phyloP scores from a whole-genome alignment of 2,329 filamentous ascomycete genomes.

The Zymoseptoria crescenta region DNA sequence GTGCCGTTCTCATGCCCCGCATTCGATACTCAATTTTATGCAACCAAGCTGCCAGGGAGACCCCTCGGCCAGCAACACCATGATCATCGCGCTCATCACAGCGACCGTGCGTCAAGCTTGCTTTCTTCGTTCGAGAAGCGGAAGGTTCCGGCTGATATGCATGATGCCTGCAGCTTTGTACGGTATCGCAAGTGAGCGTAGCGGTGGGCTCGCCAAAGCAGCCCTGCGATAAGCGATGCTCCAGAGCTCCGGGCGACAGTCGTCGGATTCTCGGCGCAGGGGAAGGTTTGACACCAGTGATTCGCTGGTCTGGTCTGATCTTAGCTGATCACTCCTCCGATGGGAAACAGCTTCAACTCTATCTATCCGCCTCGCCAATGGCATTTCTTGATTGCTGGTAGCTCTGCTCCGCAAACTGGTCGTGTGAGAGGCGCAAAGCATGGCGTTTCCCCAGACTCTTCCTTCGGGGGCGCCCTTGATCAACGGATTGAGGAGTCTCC shows the following conservation, averaged over 20 bases:
- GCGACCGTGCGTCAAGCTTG: not conserved
- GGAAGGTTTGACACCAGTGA: slow-evolving; percentile 10
- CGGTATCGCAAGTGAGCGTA: too few relatives aligned
- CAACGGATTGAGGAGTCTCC: not conserved
- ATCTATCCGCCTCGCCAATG: slow-evolving; percentile 11
- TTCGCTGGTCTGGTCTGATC: slow-evolving; percentile 5
- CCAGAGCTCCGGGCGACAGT: not conserved
- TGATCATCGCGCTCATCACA: not conserved
- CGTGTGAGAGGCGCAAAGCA: slow-evolving; percentile 15
- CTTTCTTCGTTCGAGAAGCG: not conserved
- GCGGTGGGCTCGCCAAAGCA: not conserved
- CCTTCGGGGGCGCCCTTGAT: slow-evolving; percentile 2
- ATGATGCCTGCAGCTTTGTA: not conserved
- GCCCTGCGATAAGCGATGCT: not conserved
- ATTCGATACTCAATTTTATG: too few relatives aligned
- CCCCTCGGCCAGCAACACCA: not conserved
- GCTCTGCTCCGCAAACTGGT: slow-evolving; percentile 21
- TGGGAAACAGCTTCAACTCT: slow-evolving; percentile 10
- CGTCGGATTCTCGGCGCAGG: slow-evolving; percentile 8
- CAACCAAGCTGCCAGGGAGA: too few relatives aligned
- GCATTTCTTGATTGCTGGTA: slow-evolving; percentile 1
- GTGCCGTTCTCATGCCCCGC: not conserved
- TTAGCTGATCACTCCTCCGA: slow-evolving; percentile 9
- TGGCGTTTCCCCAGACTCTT: slow-evolving; percentile 14
- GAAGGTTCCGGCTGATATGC: not conserved